Percentiles rank a stretch among this genome's conserved stretches.
Evolutionary conservation across 2,329 filamentous ascomycete species (phyloP).

Genomic region (Fusarium mundagurra): DNA sequence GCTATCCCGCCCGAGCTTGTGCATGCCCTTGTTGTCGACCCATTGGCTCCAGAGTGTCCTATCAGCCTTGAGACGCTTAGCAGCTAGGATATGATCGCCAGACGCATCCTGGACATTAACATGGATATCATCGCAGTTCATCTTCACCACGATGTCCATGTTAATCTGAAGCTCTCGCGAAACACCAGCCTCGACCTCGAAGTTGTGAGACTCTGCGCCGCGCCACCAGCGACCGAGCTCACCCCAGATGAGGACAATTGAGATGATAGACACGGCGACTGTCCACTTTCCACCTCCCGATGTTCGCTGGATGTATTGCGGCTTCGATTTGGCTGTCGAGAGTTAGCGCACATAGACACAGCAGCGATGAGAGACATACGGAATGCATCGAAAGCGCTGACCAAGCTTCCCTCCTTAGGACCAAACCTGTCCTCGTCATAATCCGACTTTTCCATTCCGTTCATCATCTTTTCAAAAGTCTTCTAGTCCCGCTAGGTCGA

Average conservation of each 20-base stretch:
- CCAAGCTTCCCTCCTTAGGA: constrained; percentile 70
- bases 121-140: constrained; percentile 89
- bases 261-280: constrained; percentile 79
- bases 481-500: constrained; percentile 29
- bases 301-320: constrained; percentile 87
- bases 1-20: constrained; percentile 65
- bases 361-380: constrained; percentile 65
- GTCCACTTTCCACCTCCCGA: constrained; percentile 94
- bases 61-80: constrained; percentile 76
- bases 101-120: constrained; percentile 97
- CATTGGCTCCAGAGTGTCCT: constrained; percentile 84
- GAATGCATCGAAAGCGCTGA: constrained; percentile 96
- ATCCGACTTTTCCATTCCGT: constrained; percentile 75
- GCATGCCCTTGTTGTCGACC: constrained; percentile 75
- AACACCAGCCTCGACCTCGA: constrained; percentile 92
- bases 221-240: constrained; percentile 86
- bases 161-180: constrained; percentile 92
- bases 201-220: constrained; percentile 86
- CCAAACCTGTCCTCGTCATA: constrained; percentile 84
- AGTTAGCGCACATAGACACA: constrained; percentile 20
- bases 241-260: constrained; percentile 77
- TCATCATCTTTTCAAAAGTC: constrained; percentile 63
- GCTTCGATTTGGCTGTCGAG: constrained; percentile 88
- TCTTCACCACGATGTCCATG: constrained; percentile 89
- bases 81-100: constrained; percentile 90